Evolutionary conservation across 2,329 filamentous ascomycete genomes (phyloP), one percentile per base, ranked within the genome.

Genomic region (Colletotrichum simmondsii): DNA sequence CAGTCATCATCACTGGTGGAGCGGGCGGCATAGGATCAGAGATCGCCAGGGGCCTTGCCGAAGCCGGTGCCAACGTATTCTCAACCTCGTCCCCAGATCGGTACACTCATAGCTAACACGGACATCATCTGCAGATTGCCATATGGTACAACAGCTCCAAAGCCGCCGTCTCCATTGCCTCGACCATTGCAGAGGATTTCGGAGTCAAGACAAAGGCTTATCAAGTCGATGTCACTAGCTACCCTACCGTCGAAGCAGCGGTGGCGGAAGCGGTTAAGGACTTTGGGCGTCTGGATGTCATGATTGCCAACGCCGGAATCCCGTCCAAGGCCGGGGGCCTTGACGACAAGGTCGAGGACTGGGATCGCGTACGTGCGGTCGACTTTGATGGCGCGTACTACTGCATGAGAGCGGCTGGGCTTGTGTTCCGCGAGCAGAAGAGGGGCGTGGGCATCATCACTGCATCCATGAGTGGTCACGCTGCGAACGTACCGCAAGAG

Each of bases 401-500:
- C 74, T 81, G 77, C 62, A 75, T 80, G 65, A 78, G 80, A 26
- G 80, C 80, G 4, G 81, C 79, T 19, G 81, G 77, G 0, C 77
- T 75, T 22, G 76, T 81, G 57, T 82, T 82, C 75, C 80, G 80
- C 35, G 77, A 79, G 74, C 79, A 81, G 71, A 75, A 77, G 35
- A 75, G 76, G 10, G 83, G 84, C 56, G 80, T 81, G 26, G 79
- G 77, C 30, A 81, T 82, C 64, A 78, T 81, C 65, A 82, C 80
- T 2, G 79, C 80, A 22, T 80, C 78, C 14, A 81, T 82, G 78
- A 81, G 79, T 59, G 80, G 75, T n/a, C 80, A 77, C 68, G 78
- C 77, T 46, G 79, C 75, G 68, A 81, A 80, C 56, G 73, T 76
- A 75, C 77, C 93, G 4, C 93, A 95, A 84, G 92, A 94, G 85